Evolutionary conservation across 2,329 filamentous ascomycete genomes (phyloP).

Genomic region (Cordyceps cicadae): DNA sequence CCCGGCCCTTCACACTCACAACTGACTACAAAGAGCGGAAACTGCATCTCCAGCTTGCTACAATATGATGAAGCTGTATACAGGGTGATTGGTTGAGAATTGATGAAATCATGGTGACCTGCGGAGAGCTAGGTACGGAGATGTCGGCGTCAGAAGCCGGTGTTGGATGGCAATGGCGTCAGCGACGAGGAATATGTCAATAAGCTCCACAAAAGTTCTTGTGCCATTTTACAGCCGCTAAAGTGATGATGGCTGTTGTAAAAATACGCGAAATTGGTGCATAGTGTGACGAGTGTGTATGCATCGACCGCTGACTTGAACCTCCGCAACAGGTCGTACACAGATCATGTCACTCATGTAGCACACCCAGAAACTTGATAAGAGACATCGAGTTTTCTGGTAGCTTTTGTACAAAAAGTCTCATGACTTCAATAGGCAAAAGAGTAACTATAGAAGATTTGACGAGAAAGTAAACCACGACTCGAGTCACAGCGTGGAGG

Average conservation of each 20-base stretch:
- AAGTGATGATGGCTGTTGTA: background rate
- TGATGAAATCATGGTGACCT: background rate
- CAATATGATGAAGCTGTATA: background rate
- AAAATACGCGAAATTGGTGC: background rate
- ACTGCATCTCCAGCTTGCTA: background rate
- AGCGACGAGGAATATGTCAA: background rate
- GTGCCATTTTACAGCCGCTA: background rate
- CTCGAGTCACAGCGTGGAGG: slow-evolving; percentile 17
- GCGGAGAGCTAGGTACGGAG: background rate
- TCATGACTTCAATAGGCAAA: background rate
- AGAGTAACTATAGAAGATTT: no score
- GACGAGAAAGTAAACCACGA: slow-evolving; percentile 13
- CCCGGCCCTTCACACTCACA: background rate
- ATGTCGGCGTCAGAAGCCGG: no score
- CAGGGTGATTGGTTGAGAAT: background rate
- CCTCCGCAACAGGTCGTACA: background rate
- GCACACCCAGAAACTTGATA: background rate
- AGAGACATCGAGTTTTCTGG: no score
- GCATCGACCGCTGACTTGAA: background rate
- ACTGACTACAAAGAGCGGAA: background rate
- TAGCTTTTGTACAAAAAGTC: background rate
- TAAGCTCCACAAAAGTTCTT: background rate
- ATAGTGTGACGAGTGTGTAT: background rate
- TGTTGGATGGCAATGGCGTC: background rate
- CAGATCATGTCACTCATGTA: background rate